These are phyloP conservation scores for Neocucurbitaria cava DNA, from an alignment of 2,329 filamentous ascomycete species.

Conservation along the genomic window DNA sequence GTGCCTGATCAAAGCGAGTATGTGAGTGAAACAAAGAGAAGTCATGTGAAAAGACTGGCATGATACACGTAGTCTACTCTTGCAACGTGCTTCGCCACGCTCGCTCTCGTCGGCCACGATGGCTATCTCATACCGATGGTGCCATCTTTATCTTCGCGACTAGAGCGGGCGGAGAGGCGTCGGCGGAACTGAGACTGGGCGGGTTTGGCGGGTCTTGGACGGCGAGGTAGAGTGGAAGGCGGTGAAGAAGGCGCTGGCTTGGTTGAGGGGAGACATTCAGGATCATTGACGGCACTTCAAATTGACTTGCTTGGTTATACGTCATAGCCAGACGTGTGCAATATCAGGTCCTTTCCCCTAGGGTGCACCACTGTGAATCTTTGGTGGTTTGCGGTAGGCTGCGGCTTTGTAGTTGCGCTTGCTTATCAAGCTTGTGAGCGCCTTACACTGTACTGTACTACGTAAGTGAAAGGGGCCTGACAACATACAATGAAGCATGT, in stretches of 20 bases:
- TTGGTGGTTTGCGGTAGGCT: not conserved
- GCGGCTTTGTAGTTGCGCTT: conserved; percentile 2
- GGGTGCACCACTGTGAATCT: not conserved
- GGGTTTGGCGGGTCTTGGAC: conserved; percentile 9
- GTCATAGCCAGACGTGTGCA: not conserved
- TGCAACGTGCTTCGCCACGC: too few relatives aligned
- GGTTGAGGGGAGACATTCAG: too few relatives aligned
- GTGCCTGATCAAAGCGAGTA: too few relatives aligned
- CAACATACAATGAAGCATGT: too few relatives aligned
- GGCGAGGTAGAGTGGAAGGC: not conserved
- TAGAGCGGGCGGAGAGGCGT: not conserved
- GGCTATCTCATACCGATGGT: not conserved
- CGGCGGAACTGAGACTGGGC: not conserved
- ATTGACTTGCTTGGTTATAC: not conserved
- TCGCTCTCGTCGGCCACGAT: too few relatives aligned
- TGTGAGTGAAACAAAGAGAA: too few relatives aligned
- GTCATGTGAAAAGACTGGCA: too few relatives aligned
- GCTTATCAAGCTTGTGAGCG: conserved; percentile 1
- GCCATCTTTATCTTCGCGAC: not conserved
- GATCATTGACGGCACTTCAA: too few relatives aligned
- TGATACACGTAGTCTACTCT: too few relatives aligned
- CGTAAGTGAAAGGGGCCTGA: conserved; percentile 4
- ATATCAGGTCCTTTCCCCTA: not conserved
- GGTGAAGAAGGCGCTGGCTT: conserved; percentile 5
- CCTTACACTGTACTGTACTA: not conserved